A percentile compares a stretch with the other conserved stretches of the same genome.
Conservation (phyloP, 108 stramenopile genomes). For the Nitzschia putrida region DNA sequence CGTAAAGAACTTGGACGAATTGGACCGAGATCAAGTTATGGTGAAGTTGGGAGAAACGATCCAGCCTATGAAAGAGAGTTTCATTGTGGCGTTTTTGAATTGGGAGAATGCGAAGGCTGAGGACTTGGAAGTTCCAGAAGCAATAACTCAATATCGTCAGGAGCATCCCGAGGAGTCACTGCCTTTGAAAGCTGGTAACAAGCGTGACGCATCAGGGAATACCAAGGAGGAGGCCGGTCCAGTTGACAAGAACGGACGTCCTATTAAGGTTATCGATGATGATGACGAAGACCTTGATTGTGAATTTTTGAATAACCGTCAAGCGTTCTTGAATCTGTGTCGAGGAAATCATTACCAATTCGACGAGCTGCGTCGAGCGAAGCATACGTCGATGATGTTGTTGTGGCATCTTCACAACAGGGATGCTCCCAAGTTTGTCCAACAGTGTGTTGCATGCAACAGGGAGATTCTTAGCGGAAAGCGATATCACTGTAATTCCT, state of each 20-base stretch:
- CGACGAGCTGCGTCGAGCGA: conserved; percentile 95
- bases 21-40: conserved; percentile 91
- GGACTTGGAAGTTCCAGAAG: conserved; percentile 73
- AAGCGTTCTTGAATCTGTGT: conserved; percentile 85
- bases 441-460: conserved; percentile 79
- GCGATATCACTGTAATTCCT: conserved; percentile 83
- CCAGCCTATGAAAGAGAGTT: conserved; percentile 95
- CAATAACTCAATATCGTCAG: conserved; percentile 53
- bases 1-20: conserved; percentile 52
- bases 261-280: conserved; percentile 84
- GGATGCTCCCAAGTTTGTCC: conserved; percentile 93
- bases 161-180: conserved; percentile 34
- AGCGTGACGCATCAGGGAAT: conserved; percentile 56
- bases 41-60: conserved; percentile 92
- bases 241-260: conserved; percentile 51
- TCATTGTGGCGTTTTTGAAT: conserved; percentile 94
- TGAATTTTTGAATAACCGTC: conserved; percentile 85
- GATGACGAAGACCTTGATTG: conserved; percentile 88
- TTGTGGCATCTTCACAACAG: conserved; percentile 98
- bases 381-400: conserved; percentile 99
- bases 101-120: conserved; percentile 80
- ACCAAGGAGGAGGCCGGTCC: conserved; percentile 13
- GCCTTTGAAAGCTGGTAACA: conserved; percentile 36
- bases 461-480: conserved; percentile 83
- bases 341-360: conserved; percentile 99